Percentiles rank a stretch among this genome's conserved stretches.
phyloP scores from a whole-genome alignment of 768 basidiomycete genomes.

The Tulasnella sp. region DNA sequence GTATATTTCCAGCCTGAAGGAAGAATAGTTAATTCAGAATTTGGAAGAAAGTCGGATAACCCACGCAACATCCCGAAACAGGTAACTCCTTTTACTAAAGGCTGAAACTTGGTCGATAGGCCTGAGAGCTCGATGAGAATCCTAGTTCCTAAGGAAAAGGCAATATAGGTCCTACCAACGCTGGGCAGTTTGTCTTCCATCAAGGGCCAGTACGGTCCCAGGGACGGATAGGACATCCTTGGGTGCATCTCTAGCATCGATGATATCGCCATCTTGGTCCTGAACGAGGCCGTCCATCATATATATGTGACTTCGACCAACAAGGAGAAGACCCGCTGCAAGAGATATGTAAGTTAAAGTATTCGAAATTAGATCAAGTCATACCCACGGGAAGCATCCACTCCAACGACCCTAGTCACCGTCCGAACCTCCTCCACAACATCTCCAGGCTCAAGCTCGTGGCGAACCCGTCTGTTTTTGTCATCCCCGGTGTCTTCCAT shows the following conservation, averaged over 20 bases:
- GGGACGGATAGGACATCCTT: conserved; percentile 71
- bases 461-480: conserved; percentile 76
- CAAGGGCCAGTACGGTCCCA: conserved; percentile 69
- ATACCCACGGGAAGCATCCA: conserved; percentile 81
- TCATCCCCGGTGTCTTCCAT: conserved; percentile 74
- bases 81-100: conserved; percentile 69
- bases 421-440: conserved; percentile 79
- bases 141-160: neutral
- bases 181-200: conserved; percentile 68
- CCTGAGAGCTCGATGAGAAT: conserved; percentile 34
- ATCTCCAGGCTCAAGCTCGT: conserved; percentile 81
- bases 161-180: conserved; percentile 47
- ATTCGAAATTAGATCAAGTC: neutral
- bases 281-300: conserved; percentile 86
- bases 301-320: conserved; percentile 76
- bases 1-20: conserved; percentile 69
- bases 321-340: conserved; percentile 74
- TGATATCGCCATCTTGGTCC: conserved; percentile 75
- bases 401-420: conserved; percentile 77
- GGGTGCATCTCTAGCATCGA: conserved; percentile 79
- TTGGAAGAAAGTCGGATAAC: conserved; percentile 21
- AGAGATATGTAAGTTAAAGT: neutral
- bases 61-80: conserved; percentile 87
- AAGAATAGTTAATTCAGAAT: neutral
- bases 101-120: conserved; percentile 64